A percentile compares a stretch with the other conserved stretches of the same genome.
phyloP scores from a whole-genome alignment of 75 land plant genomes.

The Pinus taeda region DNA sequence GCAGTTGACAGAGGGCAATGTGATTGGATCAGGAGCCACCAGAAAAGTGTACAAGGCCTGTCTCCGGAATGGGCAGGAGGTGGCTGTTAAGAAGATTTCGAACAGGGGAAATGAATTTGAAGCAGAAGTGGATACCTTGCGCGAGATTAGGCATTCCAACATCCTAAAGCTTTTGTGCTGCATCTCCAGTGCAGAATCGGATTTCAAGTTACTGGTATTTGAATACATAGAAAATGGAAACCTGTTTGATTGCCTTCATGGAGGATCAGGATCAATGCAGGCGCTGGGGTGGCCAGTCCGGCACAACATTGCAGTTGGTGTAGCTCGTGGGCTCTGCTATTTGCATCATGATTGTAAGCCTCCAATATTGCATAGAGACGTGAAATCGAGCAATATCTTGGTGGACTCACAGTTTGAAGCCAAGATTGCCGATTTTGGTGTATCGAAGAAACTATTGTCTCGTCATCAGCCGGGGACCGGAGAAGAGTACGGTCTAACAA shows the following conservation, averaged over 20 bases:
- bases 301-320: constrained; percentile 27
- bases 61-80: constrained; percentile 12
- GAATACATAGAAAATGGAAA: constrained; percentile 51
- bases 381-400: constrained; percentile 51
- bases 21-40: constrained; percentile 45
- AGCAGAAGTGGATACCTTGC: constrained; percentile 40
- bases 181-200: constrained; percentile 15
- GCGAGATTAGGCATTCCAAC: constrained; percentile 43
- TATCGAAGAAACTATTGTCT: constrained; percentile 18
- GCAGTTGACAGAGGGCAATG: constrained; percentile 29
- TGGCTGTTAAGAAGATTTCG: not conserved
- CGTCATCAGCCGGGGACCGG: not conserved
- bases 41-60: constrained; percentile 52
- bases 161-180: constrained; percentile 51
- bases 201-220: constrained; percentile 41
- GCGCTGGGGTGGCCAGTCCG: constrained; percentile 32
- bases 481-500: too few relatives aligned
- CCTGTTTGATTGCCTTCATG: constrained; percentile 16
- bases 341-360: constrained; percentile 59
- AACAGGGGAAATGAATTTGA: constrained; percentile 3
- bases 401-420: constrained; percentile 42
- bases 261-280: not conserved
- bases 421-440: constrained; percentile 61
- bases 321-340: constrained; percentile 42
- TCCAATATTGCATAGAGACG: constrained; percentile 49